These are phyloP conservation scores for Durotheca rogersii DNA, from an alignment of 495 filamentous ascomycete genomes.

Conservation along the genomic window DNA sequence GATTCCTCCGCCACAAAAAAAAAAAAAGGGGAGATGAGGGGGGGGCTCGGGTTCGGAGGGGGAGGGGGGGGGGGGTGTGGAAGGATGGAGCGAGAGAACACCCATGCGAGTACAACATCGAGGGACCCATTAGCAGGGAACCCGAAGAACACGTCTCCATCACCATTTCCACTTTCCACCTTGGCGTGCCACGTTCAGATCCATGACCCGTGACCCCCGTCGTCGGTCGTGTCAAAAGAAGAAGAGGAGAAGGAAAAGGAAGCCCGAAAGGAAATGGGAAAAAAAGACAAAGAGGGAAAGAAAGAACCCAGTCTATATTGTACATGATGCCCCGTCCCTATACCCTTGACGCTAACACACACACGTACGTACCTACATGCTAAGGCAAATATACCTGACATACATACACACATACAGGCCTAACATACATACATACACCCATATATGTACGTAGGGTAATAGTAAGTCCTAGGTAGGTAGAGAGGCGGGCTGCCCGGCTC, in stretches of 20 bases:
- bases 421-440: too few species aligned
- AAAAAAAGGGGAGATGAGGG: too few species aligned
- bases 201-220: conserved; percentile 28
- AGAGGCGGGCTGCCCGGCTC: too few species aligned
- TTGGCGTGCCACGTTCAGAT: conserved; percentile 32
- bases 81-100: conserved; percentile 29
- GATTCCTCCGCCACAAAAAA: conserved; percentile 27
- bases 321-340: conserved; percentile 12
- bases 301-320: too few species aligned
- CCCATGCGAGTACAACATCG: conserved; percentile 17
- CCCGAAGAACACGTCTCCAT: conserved; percentile 29
- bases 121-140: conserved; percentile 20
- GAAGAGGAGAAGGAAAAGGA: conserved; percentile 3
- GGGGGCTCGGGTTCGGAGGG: too few species aligned
- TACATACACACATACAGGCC: not conserved
- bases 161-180: conserved; percentile 23
- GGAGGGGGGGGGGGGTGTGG: conserved; percentile 15
- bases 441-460: too few species aligned
- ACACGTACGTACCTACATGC: too few species aligned
- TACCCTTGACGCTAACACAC: too few species aligned
- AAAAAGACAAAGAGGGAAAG: too few species aligned
- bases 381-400: not conserved
- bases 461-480: too few species aligned
- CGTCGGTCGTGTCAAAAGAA: conserved; percentile 23
- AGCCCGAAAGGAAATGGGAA: too few species aligned